These are phyloP conservation scores for Botrytis paeoniae DNA, from an alignment of 2,329 filamentous ascomycete species.

Conservation along the genomic window DNA sequence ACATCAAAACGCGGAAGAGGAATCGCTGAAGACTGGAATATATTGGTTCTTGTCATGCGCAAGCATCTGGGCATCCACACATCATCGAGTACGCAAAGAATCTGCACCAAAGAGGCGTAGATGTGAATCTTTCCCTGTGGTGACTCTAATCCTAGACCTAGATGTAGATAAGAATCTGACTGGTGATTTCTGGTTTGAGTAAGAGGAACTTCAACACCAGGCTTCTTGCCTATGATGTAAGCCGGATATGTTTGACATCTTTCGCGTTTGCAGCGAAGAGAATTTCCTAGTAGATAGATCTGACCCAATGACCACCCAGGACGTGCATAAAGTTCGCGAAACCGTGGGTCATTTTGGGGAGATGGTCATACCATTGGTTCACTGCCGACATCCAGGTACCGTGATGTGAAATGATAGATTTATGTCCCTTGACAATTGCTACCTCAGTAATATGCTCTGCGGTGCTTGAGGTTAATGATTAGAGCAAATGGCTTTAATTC, in stretches of 20 bases:
- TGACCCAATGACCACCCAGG: neutral
- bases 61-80: neutral
- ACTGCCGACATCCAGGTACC: neutral
- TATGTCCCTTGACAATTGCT: neutral
- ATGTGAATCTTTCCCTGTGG: neutral
- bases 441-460: neutral
- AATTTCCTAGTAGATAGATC: neutral
- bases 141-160: too few species aligned
- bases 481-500: constrained; percentile 3
- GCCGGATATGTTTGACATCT: neutral
- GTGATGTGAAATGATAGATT: constrained; percentile 1
- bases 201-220: too few species aligned
- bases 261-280: neutral
- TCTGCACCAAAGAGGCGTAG: neutral
- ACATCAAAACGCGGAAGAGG: neutral
- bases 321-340: neutral
- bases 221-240: neutral
- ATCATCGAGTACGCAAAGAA: neutral
- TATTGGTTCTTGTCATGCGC: neutral
- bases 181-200: neutral
- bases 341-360: neutral
- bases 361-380: neutral
- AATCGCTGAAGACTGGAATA: neutral
- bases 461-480: neutral
- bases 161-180: neutral